Conservation (phyloP, 352 stramenopile species). For the Globisporangium carolinianum region DNA sequence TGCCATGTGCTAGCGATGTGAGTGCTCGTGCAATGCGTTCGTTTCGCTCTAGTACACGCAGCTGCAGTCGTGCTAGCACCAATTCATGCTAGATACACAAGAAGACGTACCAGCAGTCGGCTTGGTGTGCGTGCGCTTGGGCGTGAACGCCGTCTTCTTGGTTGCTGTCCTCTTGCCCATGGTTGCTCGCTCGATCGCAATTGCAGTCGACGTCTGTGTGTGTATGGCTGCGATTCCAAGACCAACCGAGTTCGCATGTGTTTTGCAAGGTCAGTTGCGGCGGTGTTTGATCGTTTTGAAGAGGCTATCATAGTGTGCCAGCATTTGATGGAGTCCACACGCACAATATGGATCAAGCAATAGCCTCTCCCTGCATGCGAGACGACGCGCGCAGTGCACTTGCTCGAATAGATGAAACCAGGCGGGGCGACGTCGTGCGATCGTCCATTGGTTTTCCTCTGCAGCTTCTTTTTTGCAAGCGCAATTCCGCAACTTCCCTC, state of each 20-base stretch:
- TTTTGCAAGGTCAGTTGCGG: neutral
- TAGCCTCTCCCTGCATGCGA: too few species aligned
- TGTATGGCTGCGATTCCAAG: constrained; percentile 2
- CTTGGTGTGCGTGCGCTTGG: constrained; percentile 4
- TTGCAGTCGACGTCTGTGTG: neutral
- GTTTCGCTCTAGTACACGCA: too few species aligned
- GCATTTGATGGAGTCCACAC: too few species aligned
- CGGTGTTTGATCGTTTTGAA: neutral
- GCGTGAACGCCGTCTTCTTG: neutral
- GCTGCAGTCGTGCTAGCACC: neutral
- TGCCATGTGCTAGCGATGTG: neutral
- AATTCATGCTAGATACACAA: neutral
- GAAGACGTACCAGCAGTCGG: constrained; percentile 7
- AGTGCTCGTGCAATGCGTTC: neutral
- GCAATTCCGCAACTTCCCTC: too few species aligned
- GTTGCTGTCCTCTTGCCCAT: neutral
- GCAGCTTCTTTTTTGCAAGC: too few species aligned
- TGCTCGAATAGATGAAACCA: too few species aligned
- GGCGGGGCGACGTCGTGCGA: too few species aligned
- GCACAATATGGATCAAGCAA: too few species aligned
- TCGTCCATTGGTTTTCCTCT: too few species aligned
- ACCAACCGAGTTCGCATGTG: neutral
- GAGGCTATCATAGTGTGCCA: too few species aligned
- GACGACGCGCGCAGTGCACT: too few species aligned
- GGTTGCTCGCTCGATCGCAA: neutral